A percentile compares a stretch with the other conserved stretches of the same genome.
Conservation (phyloP, 345 rosid genomes). For the Heritiera littoralis region DNA sequence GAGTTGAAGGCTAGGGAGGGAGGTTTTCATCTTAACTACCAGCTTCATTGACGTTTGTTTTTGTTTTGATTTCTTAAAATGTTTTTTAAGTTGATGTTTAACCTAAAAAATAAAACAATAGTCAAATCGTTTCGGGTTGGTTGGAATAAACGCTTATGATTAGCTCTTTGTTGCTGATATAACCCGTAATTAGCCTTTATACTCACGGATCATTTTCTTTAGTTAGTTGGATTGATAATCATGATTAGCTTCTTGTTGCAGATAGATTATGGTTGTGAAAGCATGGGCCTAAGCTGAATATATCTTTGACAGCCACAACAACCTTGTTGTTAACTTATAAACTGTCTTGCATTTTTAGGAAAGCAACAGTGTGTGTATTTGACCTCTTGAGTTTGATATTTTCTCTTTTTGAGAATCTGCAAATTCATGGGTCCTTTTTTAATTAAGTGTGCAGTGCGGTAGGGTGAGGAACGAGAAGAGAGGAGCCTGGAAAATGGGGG, state of each 20-base stretch:
- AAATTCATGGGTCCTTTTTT: constrained; percentile 30
- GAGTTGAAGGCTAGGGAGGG: constrained; percentile 25
- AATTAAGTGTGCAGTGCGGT: neutral
- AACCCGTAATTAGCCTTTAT: constrained; percentile 35
- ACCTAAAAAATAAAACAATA: neutral
- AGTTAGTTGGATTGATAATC: constrained; percentile 48
- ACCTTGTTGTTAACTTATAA: constrained; percentile 43
- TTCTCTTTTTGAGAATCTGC: constrained; percentile 15
- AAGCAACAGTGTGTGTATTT: constrained; percentile 34
- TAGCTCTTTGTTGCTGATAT: constrained; percentile 40
- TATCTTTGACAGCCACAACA: constrained; percentile 43
- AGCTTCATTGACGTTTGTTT: constrained; percentile 21
- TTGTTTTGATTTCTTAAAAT: constrained; percentile 11
- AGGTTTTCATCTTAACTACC: constrained; percentile 26
- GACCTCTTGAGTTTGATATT: constrained; percentile 26
- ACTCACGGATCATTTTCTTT: constrained; percentile 40
- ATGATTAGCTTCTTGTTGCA: constrained; percentile 51
- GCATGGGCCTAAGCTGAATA: constrained; percentile 20
- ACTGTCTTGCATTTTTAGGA: constrained; percentile 37
- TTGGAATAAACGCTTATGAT: constrained; percentile 36
- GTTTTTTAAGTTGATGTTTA: constrained; percentile 22
- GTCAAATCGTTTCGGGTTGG: constrained; percentile 28
- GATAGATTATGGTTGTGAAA: constrained; percentile 29
- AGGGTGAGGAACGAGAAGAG: constrained; percentile 24
- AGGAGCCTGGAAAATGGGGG: constrained; percentile 61